Base-by-base conservation (phyloP, 306 rosid genomes). In the Medicago ruthenica region DNA sequence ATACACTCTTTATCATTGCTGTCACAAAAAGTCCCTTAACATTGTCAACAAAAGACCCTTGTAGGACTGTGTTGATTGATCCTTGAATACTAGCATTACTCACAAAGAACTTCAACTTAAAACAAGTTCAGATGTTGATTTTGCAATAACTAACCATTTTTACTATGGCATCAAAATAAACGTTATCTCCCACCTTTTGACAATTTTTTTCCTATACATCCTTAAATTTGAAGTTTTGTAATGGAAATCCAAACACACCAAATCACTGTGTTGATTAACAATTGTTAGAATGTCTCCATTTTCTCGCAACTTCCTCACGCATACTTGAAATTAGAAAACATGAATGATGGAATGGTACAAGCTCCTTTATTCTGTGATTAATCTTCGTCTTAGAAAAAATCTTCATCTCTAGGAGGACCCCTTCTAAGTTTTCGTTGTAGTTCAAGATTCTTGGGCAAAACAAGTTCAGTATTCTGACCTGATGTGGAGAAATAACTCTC, bases 401-500 rank as follows among this genome's bases (percentile, higher is more conserved):
- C 98, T 1, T 68, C 57, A 73, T 92, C 96, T 76, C 65, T 59
- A 4, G 93, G 84, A 44, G 93, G 97, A 45, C 96, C 97, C 76
- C 6, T 85, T 73, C n/a, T 17, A 73, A 85, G 86, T 55, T 78
- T 89, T 66, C 79, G 89, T 80, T 86, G 98, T 20, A 92, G 85
- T 74, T 81, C 84, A 62, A 78, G 72, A 70, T 71, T 81, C 87
- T 73, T 90, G 47, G 98, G 98, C 79, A 90, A 51, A 42, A 94
- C 96, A 65, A 92, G 95, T 76, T 94, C 97, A 61, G 85, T 62
- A 55, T 75, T 83, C 89, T 86, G 75, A 61, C 96, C 98, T 34
- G 89, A 87, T 70, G 84, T 77, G 83, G 82, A 78, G 86, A 87
- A 92, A 75, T 88, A 90, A 84, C 96, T 89, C 90, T 92, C 97